Evolutionary conservation across 768 basidiomycete species (phyloP), one percentile per base, ranked within the genome.

Genomic region (Macrolepiota albuminosa): DNA sequence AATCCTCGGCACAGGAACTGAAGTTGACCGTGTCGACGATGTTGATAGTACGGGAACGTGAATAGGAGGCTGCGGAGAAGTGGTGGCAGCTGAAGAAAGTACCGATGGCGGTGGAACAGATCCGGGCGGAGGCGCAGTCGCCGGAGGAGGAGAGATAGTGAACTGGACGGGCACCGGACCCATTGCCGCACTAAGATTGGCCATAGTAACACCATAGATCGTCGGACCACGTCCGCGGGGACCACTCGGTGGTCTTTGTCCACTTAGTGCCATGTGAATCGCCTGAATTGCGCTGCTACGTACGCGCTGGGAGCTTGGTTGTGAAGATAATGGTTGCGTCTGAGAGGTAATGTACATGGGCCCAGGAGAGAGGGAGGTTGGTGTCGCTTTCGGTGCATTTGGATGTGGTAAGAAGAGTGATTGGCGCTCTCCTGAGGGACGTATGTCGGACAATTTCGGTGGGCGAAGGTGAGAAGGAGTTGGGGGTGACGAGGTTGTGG

Each of bases 141-240:
- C 61, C 4, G 63, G 64, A 0, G 75, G 75, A 0, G 85, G 85
- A 39, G 87, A 85, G 6, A 82, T 58, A 40, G 79, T 79, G 67
- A 86, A 91, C 8, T 75, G 63, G 47, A 91, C 84, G 0, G 82
- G 84, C 0, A 91, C 84, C 1, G 89, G 88, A 0, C 82, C 81
- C 31, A 72, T 67, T 14, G 87, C 74, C 33, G 56, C 67, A 24
- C 64, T 65, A 45, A 91, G 66, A 58, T 90, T 88, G 14, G 65
- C 65, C 26, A 81, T 78, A 24, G 78, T 84, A 21, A 78, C 71
- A 0, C 81, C 89, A 61, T 87, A 89, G 6, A 91, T 79, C 13
- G 89, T 90, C 29, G 79, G 77, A 10, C 78, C 77, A 8, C 63
- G 47, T 29, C 59, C 60, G 14, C 60, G 36, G 8, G 54, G 49